phyloP scores from a whole-genome alignment of 2,329 filamentous ascomycete species.

The Xylariales sp. region DNA sequence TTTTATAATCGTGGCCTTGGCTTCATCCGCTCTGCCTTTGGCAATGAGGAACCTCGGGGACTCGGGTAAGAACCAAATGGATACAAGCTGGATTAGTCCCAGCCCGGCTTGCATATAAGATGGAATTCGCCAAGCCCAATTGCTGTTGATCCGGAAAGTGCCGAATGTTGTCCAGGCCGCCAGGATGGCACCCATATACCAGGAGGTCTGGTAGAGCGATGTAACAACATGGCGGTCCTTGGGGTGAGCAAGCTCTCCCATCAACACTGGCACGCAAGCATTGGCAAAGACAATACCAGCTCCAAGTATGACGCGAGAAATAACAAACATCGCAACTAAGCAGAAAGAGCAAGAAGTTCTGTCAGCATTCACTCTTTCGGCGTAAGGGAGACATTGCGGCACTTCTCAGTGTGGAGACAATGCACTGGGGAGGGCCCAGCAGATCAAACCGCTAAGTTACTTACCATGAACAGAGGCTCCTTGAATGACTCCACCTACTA shows the following conservation, averaged over 20 bases:
- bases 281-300: slow-evolving; percentile 58
- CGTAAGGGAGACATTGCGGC: too few relatives aligned
- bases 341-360: background rate
- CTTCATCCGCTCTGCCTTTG: slow-evolving; percentile 25
- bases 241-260: slow-evolving; percentile 56
- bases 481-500: slow-evolving; percentile 50
- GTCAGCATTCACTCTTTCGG: too few relatives aligned
- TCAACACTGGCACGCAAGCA: slow-evolving; percentile 52
- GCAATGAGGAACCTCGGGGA: slow-evolving; percentile 24
- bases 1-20: slow-evolving; percentile 22
- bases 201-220: slow-evolving; percentile 56
- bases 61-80: slow-evolving; percentile 21
- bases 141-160: slow-evolving; percentile 33
- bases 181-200: slow-evolving; percentile 47
- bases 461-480: slow-evolving; percentile 32
- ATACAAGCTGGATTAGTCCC: slow-evolving; percentile 30
- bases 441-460: too few relatives aligned
- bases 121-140: slow-evolving; percentile 41
- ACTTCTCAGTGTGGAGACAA: too few relatives aligned
- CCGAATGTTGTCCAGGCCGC: slow-evolving; percentile 46
- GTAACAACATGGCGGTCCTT: slow-evolving; percentile 57
- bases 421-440: too few relatives aligned
- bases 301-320: slow-evolving; percentile 55
- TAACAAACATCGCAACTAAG: slow-evolving; percentile 48
- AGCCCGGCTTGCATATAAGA: slow-evolving; percentile 41